These are phyloP conservation scores for Abelmoschus esculentus DNA, from an alignment of 345 rosid genomes.

Conservation along the genomic window DNA sequence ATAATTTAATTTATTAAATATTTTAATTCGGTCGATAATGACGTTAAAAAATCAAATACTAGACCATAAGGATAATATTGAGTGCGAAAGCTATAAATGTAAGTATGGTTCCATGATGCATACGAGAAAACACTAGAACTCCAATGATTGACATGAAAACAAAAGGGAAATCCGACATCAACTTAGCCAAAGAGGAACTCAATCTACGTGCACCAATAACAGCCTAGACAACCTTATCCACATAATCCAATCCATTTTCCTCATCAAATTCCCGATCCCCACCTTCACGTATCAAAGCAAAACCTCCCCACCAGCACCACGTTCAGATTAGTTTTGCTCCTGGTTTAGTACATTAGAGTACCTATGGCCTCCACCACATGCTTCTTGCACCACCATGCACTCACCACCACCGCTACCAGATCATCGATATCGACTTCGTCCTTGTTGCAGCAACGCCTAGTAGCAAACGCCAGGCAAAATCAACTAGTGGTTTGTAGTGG, in stretches of 20 bases:
- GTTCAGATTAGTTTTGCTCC: background rate
- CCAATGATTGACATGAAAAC: too few species aligned
- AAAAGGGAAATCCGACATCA: too few species aligned
- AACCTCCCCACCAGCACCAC: background rate
- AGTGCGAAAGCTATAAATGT: too few species aligned
- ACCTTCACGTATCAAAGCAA: background rate
- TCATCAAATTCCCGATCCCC: background rate
- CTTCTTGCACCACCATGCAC: conserved; percentile 64
- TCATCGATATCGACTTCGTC: conserved; percentile 13
- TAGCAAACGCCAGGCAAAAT: conserved; percentile 37
- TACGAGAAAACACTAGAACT: too few species aligned
- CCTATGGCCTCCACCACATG: conserved; percentile 61
- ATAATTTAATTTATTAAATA: too few species aligned
- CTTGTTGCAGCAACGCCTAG: background rate
- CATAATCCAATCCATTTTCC: background rate
- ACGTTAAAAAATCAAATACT: too few species aligned
- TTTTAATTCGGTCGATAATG: too few species aligned
- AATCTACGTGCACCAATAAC: too few species aligned
- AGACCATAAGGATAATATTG: too few species aligned
- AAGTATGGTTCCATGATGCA: too few species aligned
- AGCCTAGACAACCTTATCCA: too few species aligned
- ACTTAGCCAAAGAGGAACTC: too few species aligned
- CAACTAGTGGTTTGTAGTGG: background rate
- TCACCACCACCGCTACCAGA: conserved; percentile 34
- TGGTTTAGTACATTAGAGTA: conserved; percentile 5